A percentile compares a stretch with the other conserved stretches of the same genome.
Evolutionary conservation across 768 basidiomycete genomes (phyloP).

Genomic region (Psilocybe azurescens): DNA sequence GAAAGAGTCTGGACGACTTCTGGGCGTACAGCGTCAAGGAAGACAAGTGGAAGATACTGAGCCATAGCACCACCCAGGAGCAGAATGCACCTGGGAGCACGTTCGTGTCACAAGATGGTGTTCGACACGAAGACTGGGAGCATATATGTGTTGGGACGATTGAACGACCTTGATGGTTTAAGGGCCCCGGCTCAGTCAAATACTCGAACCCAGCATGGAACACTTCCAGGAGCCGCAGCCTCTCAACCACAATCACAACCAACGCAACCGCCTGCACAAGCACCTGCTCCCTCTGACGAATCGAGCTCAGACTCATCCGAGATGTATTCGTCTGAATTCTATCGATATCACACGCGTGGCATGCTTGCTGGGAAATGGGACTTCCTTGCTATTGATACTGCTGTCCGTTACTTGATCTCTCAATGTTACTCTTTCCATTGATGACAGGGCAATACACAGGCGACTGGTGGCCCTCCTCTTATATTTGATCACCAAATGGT

Average conservation of each 20-base stretch:
- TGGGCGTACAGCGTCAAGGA: slow-evolving; percentile 71
- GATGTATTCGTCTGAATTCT: slow-evolving; percentile 70
- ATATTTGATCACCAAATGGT: slow-evolving; percentile 85
- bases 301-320: slow-evolving; percentile 16
- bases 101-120: slow-evolving; percentile 84
- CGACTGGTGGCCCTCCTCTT: slow-evolving; percentile 70
- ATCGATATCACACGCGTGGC: slow-evolving; percentile 73
- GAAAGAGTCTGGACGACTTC: slow-evolving; percentile 76
- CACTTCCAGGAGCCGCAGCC: neutral
- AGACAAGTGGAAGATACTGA: slow-evolving; percentile 67
- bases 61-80: slow-evolving; percentile 57
- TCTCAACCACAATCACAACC: neutral
- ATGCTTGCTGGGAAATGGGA: slow-evolving; percentile 74
- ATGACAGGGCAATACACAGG: slow-evolving; percentile 36
- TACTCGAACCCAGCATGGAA: neutral
- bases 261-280: neutral
- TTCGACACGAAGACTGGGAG: slow-evolving; percentile 73
- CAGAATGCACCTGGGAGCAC: slow-evolving; percentile 69
- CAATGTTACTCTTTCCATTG: neutral
- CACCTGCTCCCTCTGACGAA: neutral
- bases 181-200: slow-evolving; percentile 17
- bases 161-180: slow-evolving; percentile 58
- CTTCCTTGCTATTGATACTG: slow-evolving; percentile 67
- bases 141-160: slow-evolving; percentile 76
- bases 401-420: slow-evolving; percentile 44